phyloP scores from a whole-genome alignment of 441 rosid species.

The Adansonia rubrostipa region DNA sequence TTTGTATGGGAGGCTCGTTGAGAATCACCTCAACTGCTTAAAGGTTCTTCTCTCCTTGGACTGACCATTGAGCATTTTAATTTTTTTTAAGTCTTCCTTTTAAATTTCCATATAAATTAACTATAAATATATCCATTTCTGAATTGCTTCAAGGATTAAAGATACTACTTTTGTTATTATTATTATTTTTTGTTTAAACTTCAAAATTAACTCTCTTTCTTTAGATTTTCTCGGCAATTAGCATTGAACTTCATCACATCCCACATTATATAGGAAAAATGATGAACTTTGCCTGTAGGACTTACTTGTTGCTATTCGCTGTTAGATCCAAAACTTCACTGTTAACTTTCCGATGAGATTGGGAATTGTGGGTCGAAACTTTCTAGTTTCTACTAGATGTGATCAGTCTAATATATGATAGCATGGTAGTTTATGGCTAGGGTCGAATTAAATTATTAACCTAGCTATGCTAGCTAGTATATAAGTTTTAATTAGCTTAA shows the following conservation, averaged over 20 bases:
- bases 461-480: background rate
- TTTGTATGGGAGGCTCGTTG: conserved; percentile 47
- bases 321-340: background rate
- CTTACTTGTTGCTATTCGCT: background rate
- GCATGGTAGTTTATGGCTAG: background rate
- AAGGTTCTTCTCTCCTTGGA: conserved; percentile 36
- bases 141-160: background rate
- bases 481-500: background rate
- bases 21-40: conserved; percentile 55
- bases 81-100: background rate
- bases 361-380: background rate
- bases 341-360: background rate
- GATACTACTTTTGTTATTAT: too few species aligned
- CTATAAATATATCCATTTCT: background rate
- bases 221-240: background rate
- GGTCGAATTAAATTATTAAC: background rate
- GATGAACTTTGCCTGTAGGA: background rate
- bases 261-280: background rate
- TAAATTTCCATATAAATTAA: background rate
- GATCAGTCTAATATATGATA: background rate
- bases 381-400: background rate
- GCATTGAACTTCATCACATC: background rate
- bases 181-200: too few species aligned
- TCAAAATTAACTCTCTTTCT: background rate
- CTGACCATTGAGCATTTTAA: background rate